Percentiles rank a stretch among this genome's conserved stretches.
These are phyloP conservation scores for Blastobotrys muscicola DNA, from an alignment of 805 yeast species.

Conservation along the genomic window DNA sequence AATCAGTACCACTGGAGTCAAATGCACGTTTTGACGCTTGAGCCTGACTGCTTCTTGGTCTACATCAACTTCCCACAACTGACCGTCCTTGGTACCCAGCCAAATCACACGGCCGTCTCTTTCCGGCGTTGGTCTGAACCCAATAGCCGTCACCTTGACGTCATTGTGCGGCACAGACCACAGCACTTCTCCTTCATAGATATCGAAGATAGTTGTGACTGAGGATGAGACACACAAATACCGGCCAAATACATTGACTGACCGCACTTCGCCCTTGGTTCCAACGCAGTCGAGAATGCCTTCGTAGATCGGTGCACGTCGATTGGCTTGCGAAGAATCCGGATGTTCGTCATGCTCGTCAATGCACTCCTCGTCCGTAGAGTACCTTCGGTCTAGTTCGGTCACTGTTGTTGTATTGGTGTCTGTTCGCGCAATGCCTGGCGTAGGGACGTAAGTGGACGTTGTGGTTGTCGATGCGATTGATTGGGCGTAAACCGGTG, in stretches of 20 bases:
- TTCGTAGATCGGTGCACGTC: conserved; percentile 22
- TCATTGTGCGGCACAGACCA: conserved; percentile 21
- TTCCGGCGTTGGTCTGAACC: conserved; percentile 14
- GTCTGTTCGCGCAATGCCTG: background rate
- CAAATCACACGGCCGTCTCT: conserved; percentile 19
- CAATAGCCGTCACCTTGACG: conserved; percentile 19
- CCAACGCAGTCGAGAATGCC: conserved; percentile 17
- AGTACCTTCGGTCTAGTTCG: background rate
- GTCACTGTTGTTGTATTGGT: background rate
- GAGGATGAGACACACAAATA: conserved; percentile 14
- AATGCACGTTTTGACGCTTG: conserved; percentile 18
- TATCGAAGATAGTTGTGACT: conserved; percentile 17
- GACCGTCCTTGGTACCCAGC: conserved; percentile 30
- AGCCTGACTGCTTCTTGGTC: conserved; percentile 12
- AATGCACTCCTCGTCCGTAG: background rate
- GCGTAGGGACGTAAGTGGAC: background rate
- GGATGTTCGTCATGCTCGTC: conserved; percentile 12
- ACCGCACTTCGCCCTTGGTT: conserved; percentile 17
- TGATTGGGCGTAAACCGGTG: conserved; percentile 1
- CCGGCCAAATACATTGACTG: conserved; percentile 17
- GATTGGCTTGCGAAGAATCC: conserved; percentile 25
- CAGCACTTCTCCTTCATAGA: conserved; percentile 16
- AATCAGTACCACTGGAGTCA: conserved; percentile 16
- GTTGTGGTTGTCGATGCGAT: conserved; percentile 1
- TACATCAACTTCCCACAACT: conserved; percentile 22